These are phyloP conservation scores for Russula emetica DNA, from an alignment of 768 basidiomycete genomes.

Conservation along the genomic window DNA sequence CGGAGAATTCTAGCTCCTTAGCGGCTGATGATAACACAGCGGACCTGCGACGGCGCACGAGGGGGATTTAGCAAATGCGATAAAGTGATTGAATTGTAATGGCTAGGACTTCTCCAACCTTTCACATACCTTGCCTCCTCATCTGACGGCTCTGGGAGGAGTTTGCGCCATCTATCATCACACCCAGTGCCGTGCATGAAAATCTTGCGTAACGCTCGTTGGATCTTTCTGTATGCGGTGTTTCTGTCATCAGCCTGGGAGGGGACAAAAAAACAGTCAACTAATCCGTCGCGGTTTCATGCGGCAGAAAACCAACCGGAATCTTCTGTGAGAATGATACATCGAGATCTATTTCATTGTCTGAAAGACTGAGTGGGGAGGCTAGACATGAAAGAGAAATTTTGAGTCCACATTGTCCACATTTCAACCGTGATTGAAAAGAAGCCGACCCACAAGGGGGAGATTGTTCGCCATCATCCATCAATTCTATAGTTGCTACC, in stretches of 20 bases:
- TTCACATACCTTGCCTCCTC: conserved; percentile 19
- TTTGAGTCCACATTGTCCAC: background rate
- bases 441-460: conserved; percentile 33
- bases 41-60: conserved; percentile 34
- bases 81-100: background rate
- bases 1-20: conserved; percentile 45
- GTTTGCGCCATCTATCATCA: conserved; percentile 33
- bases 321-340: conserved; percentile 42
- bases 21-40: conserved; percentile 42
- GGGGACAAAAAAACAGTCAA: background rate
- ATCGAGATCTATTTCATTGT: conserved; percentile 39
- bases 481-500: conserved; percentile 14
- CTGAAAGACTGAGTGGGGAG: conserved; percentile 30
- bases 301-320: conserved; percentile 33
- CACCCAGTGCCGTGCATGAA: conserved; percentile 34
- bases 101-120: background rate
- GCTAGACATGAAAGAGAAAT: background rate
- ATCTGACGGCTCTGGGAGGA: conserved; percentile 32
- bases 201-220: conserved; percentile 38
- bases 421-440: conserved; percentile 6
- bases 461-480: conserved; percentile 24
- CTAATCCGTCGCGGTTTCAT: background rate
- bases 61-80: background rate
- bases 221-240: conserved; percentile 39
- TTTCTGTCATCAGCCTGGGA: conserved; percentile 21